Evolutionary conservation across 2,329 filamentous ascomycete genomes (phyloP), one percentile per base, ranked within the genome.

Genomic region (Diaporthe capsici): DNA sequence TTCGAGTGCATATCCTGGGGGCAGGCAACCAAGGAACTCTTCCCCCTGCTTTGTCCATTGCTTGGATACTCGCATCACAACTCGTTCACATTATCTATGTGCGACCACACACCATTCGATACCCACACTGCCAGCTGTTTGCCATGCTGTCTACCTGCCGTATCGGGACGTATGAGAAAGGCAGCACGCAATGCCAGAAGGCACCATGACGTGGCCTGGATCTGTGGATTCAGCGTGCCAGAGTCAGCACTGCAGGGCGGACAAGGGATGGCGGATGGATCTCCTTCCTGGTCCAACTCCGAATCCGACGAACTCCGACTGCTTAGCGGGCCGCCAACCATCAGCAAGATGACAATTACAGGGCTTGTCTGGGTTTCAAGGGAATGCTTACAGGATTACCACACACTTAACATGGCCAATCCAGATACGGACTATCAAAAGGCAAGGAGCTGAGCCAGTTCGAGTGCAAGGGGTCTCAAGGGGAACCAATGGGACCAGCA

Each of bases 251-350:
- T 44, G 39, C 70, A 72, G 53, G 25, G 37, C 39, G 25, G 13
- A 22, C 39, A 49, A 28, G 42, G 61, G 42, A 34, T 47, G 47
- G 9, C 22, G 28, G 44, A 68, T 28, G 63, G 63, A 53, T 53
- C 47, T n/a, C 20, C 31, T 34, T 55, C 47, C 22, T 8, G 47
- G 71, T 44, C 44, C 49, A 57, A 65, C 47, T 65, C 25, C 55
- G 71, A 73, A 28, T 34, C 70, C 70, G 53, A 47, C 25, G 17
- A 31, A 71, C 53, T 61, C 42, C 57, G 70, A 49, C 34, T 60
- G 39, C 15, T 51, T 34, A 49, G 17, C 25, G 28, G 49, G 17
- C 70, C 12, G 44, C 51, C 55, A 25, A 49, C 20, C 28, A 37
- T 25, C 3, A 42, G 51, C 49, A 31, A n/a, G 25, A 34, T 9